Conservation (phyloP, 805 yeast genomes). For the Saturnispora hagleri region DNA sequence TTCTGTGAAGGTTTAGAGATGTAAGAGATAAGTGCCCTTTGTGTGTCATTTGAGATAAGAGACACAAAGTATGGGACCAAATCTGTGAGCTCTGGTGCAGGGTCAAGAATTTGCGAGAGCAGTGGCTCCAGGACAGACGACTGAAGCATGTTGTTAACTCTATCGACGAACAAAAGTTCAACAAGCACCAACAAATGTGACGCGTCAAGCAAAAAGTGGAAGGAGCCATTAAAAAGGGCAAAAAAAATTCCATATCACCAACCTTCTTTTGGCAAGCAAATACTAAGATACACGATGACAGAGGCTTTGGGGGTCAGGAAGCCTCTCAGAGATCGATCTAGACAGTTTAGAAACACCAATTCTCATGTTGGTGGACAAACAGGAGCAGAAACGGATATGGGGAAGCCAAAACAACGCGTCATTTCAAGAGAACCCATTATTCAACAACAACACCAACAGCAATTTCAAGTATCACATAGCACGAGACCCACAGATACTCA, state of each 20-base stretch:
- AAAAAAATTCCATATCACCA: neutral
- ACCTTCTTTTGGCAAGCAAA: neutral
- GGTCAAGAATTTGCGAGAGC: slow-evolving; percentile 22
- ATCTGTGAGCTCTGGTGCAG: slow-evolving; percentile 19
- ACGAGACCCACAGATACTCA: slow-evolving; percentile 7
- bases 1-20: slow-evolving; percentile 9
- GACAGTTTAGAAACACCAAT: neutral
- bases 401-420: slow-evolving; percentile 4
- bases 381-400: neutral
- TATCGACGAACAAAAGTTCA: neutral
- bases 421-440: neutral
- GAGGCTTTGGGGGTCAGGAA: slow-evolving; percentile 2
- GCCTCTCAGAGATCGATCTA: slow-evolving; percentile 5
- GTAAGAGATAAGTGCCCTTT: slow-evolving; percentile 26
- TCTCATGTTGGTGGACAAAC: neutral
- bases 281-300: neutral
- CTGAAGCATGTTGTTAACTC: slow-evolving; percentile 20
- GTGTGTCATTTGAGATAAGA: slow-evolving; percentile 20
- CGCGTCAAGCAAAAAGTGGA: neutral
- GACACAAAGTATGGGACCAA: slow-evolving; percentile 24
- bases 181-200: neutral
- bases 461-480: neutral
- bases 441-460: slow-evolving; percentile 1
- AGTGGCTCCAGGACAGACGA: slow-evolving; percentile 21
- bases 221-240: neutral